A percentile compares a stretch with the other conserved stretches of the same genome.
These are phyloP conservation scores for Neobulgaria alba DNA, from an alignment of 2,329 filamentous ascomycete genomes.

Conservation along the genomic window DNA sequence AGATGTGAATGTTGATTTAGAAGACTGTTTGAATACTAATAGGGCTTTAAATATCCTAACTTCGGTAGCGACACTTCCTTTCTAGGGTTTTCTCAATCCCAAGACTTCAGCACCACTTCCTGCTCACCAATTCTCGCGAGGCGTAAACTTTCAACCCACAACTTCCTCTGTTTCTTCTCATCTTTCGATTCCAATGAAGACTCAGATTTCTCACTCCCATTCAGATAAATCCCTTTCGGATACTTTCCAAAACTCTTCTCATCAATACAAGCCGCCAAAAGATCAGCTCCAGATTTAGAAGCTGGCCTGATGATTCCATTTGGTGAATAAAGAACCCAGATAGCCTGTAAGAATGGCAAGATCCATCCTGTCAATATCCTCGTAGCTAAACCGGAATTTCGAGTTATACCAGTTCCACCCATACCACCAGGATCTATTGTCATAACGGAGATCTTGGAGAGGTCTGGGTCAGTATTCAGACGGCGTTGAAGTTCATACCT, in stretches of 20 bases:
- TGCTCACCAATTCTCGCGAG: conserved; percentile 12
- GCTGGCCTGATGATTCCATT: conserved; percentile 29
- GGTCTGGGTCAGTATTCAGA: conserved; percentile 11
- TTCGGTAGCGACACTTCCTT: no score
- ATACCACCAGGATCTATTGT: conserved; percentile 34
- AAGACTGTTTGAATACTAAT: no score
- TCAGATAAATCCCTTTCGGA: conserved; percentile 27
- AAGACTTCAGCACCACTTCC: conserved; percentile 8
- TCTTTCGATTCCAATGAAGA: conserved; percentile 29
- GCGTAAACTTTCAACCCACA: conserved; percentile 29
- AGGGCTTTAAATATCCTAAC: no score
- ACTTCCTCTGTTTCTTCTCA: conserved; percentile 24
- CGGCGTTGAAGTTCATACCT: conserved; percentile 14
- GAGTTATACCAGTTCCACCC: conserved; percentile 26
- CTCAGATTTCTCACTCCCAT: conserved; percentile 27
- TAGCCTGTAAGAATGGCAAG: conserved; percentile 15
- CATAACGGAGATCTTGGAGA: conserved; percentile 31
- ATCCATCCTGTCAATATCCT: conserved; percentile 16
- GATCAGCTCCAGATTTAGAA: conserved; percentile 31
- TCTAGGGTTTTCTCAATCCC: conserved; percentile 9
- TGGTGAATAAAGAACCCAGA: conserved; percentile 20
- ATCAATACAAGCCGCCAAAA: conserved; percentile 29
- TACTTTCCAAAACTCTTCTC: conserved; percentile 12
- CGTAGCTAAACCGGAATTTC: conserved; percentile 14
- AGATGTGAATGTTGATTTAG: no score